Conservation (phyloP, 2,329 filamentous ascomycete genomes). For the Septoria petroselini region DNA sequence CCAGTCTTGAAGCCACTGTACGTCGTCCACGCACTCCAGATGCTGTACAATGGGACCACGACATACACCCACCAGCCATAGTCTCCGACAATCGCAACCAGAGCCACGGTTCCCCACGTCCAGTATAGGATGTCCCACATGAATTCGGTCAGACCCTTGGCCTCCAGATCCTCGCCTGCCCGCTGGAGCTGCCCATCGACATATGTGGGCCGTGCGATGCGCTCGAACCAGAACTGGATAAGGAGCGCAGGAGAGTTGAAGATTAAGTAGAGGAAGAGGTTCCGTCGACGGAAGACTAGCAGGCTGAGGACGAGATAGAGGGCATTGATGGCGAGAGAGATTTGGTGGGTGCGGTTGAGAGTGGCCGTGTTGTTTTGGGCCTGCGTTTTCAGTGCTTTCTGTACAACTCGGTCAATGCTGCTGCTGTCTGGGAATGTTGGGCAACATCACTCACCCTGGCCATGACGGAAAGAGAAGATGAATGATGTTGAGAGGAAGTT, state of each 20-base stretch:
- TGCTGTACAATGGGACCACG: conserved; percentile 48
- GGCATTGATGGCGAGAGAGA: conserved; percentile 67
- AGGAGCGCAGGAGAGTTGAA: conserved; percentile 71
- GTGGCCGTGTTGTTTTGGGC: conserved; percentile 62
- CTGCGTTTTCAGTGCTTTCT: conserved; percentile 57
- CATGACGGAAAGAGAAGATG: conserved; percentile 19
- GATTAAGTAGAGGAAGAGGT: conserved; percentile 63
- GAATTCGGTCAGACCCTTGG: conserved; percentile 88
- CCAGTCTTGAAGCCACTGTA: conserved; percentile 47
- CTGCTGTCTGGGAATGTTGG: not conserved
- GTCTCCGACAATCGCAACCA: conserved; percentile 78
- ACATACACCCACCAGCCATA: conserved; percentile 67
- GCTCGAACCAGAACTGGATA: conserved; percentile 83
- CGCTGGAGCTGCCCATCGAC: conserved; percentile 64
- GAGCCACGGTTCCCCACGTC: conserved; percentile 73
- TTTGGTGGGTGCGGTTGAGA: conserved; percentile 78
- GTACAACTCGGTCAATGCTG: not conserved
- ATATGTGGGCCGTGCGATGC: conserved; percentile 74
- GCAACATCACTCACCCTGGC: conserved; percentile 27
- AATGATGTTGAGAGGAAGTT: too few species aligned
- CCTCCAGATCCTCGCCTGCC: conserved; percentile 82
- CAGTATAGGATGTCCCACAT: conserved; percentile 98
- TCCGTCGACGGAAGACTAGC: conserved; percentile 52
- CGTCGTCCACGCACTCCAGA: conserved; percentile 46
- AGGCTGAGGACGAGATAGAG: conserved; percentile 72